Conservation (phyloP, 495 filamentous ascomycete species). For the Hypomontagnella submonticulosa region DNA sequence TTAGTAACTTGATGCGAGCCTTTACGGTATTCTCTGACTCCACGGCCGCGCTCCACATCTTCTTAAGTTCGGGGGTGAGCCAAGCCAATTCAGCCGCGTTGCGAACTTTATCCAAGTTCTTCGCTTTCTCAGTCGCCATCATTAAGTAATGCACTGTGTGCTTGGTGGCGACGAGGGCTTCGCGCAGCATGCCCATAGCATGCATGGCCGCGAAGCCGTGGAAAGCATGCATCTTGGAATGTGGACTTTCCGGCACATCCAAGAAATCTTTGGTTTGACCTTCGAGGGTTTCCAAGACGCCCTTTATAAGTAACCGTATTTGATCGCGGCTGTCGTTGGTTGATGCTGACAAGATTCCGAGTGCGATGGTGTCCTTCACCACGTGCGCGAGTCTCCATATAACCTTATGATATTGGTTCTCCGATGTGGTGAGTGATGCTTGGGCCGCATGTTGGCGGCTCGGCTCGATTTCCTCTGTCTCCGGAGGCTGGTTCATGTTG, state of each 20-base stretch:
- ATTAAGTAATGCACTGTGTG: conserved; percentile 49
- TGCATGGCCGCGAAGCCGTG: conserved; percentile 41
- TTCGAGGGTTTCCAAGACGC: conserved; percentile 34
- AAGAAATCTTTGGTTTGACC: conserved; percentile 42
- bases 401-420: conserved; percentile 29
- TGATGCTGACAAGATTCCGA: background rate
- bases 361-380: conserved; percentile 30
- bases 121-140: conserved; percentile 50
- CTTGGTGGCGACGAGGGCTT: conserved; percentile 51
- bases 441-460: background rate
- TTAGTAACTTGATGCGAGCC: conserved; percentile 47
- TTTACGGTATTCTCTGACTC: conserved; percentile 49
- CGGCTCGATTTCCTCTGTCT: conserved; percentile 5
- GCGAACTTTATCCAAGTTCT: conserved; percentile 52
- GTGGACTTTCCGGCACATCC: conserved; percentile 24
- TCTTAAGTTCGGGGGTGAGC: conserved; percentile 51
- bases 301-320: background rate
- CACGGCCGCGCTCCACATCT: conserved; percentile 43
- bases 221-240: conserved; percentile 38
- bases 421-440: conserved; percentile 36
- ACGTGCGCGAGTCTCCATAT: conserved; percentile 37
- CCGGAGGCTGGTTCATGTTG: background rate
- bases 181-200: conserved; percentile 53
- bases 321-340: conserved; percentile 18
- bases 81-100: conserved; percentile 50